Conservation (phyloP, 352 stramenopile genomes). For the Phytophthora agathidicida region DNA sequence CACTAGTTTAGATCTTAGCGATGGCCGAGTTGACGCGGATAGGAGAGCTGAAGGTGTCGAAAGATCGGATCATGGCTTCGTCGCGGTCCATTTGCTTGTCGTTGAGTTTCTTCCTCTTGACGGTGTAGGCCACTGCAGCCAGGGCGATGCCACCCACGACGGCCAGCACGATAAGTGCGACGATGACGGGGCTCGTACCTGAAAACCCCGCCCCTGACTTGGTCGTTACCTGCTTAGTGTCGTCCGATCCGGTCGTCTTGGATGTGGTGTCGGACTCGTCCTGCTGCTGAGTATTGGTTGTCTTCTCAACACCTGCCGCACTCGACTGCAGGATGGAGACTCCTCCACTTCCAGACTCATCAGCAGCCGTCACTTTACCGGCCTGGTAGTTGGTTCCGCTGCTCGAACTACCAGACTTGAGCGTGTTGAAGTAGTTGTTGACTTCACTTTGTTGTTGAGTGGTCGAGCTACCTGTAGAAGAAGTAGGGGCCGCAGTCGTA, state of each 20-base stretch:
- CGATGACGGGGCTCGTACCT: slow-evolving; percentile 28
- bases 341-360: slow-evolving; percentile 22
- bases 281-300: slow-evolving; percentile 12
- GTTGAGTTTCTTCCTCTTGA: slow-evolving; percentile 36
- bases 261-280: slow-evolving; percentile 3
- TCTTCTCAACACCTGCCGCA: slow-evolving; percentile 29
- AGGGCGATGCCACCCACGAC: slow-evolving; percentile 25
- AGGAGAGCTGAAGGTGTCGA: slow-evolving; percentile 39
- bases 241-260: slow-evolving; percentile 1
- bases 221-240: slow-evolving; percentile 27
- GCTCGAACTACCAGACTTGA: slow-evolving; percentile 5
- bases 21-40: slow-evolving; percentile 31
- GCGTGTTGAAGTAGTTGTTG: slow-evolving; percentile 9
- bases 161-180: slow-evolving; percentile 24
- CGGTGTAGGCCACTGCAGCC: slow-evolving; percentile 18
- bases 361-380: slow-evolving; percentile 25
- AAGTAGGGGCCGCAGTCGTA: slow-evolving; percentile 2
- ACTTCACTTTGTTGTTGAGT: slow-evolving; percentile 9
- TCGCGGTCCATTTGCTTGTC: slow-evolving; percentile 21
- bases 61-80: slow-evolving; percentile 27
- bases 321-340: slow-evolving; percentile 39
- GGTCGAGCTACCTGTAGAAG: slow-evolving; percentile 1
- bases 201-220: slow-evolving; percentile 3
- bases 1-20: slow-evolving; percentile 41
- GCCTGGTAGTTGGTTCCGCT: slow-evolving; percentile 21